Base-by-base conservation (phyloP, 306 rosid species). In the Glycine tomentella region DNA sequence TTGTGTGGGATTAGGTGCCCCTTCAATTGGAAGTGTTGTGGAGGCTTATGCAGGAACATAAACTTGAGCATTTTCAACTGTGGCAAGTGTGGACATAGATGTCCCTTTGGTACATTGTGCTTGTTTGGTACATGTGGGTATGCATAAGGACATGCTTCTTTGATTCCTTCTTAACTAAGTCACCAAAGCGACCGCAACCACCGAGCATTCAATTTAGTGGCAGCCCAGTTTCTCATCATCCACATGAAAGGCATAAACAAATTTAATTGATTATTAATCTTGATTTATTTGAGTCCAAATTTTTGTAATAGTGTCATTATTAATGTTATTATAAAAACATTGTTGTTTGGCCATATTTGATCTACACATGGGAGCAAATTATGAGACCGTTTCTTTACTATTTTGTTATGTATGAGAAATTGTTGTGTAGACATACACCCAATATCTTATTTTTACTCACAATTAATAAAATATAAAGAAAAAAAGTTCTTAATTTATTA, bases 61-160 rank as follows among this genome's bases (percentile, higher is more conserved):
- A 90, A 88, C 17, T 1, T 34, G 0, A 84, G 72, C 52, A 69
- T 76, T 52, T 82, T 86, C 3, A 88, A 94, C n/a, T 94, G 97
- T 71, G 97, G 98, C 2, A 82, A 15, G 62, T 92, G 97, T 81
- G 93, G 90, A 25, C 74, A 90, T 58, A 84, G 69, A 53, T 92
- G 98, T 51, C 89, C 89, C 36, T 16, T 34, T 38, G 86, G 85
- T 1, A 61, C 44, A 12, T 76, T 45, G 0, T 94, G 98, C 62
- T 20, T 69, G 2, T 94, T 52, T 69, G 98, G 98, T 12, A 74
- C 91, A 86, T 92, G 97, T 75, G 96, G 94, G 0, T 93, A 91
- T 75, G 91, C 83, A 1, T 48, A 82, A 3, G 78, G 44, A 6
- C 64, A 79, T 6, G 59, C 67, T 4, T 40, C 6, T 0, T 2